Evolutionary conservation across 768 basidiomycete species (phyloP).

Genomic region (Sarcodon sp.): DNA sequence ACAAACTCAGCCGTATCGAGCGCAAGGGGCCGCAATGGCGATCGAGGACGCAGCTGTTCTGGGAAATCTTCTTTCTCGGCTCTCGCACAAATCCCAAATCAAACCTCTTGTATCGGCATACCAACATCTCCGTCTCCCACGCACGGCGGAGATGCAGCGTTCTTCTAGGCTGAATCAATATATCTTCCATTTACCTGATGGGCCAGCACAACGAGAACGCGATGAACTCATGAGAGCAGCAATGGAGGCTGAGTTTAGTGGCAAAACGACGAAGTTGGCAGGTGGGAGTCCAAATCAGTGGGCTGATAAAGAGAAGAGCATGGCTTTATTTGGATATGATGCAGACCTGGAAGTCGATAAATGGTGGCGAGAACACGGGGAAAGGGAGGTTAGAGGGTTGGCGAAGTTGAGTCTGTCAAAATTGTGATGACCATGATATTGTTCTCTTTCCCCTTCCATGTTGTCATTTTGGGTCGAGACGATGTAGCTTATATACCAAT

Average conservation of each 20-base stretch:
- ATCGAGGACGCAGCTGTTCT: slow-evolving; percentile 40
- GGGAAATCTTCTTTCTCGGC: slow-evolving; percentile 31
- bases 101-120: slow-evolving; percentile 35
- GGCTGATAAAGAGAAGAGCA: slow-evolving; percentile 41
- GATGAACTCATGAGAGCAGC: slow-evolving; percentile 37
- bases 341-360: slow-evolving; percentile 34
- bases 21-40: slow-evolving; percentile 30
- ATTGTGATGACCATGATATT: not conserved
- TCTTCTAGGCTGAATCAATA: slow-evolving; percentile 36
- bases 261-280: slow-evolving; percentile 5
- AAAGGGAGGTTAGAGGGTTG: slow-evolving; percentile 3
- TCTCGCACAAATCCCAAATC: slow-evolving; percentile 30
- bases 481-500: too few species aligned
- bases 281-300: slow-evolving; percentile 37
- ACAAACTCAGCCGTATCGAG: slow-evolving; percentile 22
- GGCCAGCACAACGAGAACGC: slow-evolving; percentile 34
- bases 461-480: too few species aligned
- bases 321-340: slow-evolving; percentile 37
- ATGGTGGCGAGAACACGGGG: slow-evolving; percentile 31
- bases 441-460: too few species aligned
- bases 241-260: slow-evolving; percentile 25
- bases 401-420: not conserved
- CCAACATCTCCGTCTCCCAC: slow-evolving; percentile 33
- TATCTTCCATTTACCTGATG: slow-evolving; percentile 45
- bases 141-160: slow-evolving; percentile 35